These are phyloP conservation scores for Exophiala sp. DNA, from an alignment of 2,329 filamentous ascomycete genomes.

Conservation along the genomic window DNA sequence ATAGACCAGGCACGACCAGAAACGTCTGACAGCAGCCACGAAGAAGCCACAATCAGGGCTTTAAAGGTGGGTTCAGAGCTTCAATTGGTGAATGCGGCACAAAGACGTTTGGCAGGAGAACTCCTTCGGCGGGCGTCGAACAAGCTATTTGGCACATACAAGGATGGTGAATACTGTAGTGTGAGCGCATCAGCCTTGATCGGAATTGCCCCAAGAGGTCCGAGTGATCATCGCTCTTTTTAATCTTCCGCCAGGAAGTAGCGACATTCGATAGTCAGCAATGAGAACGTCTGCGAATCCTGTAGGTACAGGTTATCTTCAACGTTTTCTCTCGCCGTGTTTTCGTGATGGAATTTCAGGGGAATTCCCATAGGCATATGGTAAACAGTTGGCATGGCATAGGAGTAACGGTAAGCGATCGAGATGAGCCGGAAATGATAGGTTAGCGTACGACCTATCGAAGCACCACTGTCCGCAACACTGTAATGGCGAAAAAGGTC, in stretches of 20 bases:
- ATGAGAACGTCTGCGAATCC: background rate
- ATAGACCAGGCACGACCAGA: background rate
- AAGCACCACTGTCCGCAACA: too few relatives aligned
- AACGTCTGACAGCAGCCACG: background rate
- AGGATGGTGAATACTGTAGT: too few relatives aligned
- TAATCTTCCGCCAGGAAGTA: too few relatives aligned
- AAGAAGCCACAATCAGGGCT: background rate
- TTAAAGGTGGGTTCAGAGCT: background rate
- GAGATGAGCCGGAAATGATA: background rate
- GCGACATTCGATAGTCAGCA: background rate
- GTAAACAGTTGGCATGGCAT: background rate
- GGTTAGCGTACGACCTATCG: background rate
- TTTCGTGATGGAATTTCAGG: too few relatives aligned
- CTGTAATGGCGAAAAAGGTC: background rate
- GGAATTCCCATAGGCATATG: too few relatives aligned
- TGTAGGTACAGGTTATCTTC: background rate
- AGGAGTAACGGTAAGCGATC: background rate
- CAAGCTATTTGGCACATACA: too few relatives aligned
- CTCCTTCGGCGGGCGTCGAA: too few relatives aligned
- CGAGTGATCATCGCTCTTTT: too few relatives aligned
- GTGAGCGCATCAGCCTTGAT: too few relatives aligned
- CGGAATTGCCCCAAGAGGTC: too few relatives aligned
- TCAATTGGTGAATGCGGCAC: background rate
- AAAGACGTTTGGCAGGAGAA: slow-evolving; percentile 3
- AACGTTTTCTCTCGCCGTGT: background rate